A percentile compares a stretch with the other conserved stretches of the same genome.
phyloP scores from a whole-genome alignment of 2,329 filamentous ascomycete genomes.

The Xylaria digitata region DNA sequence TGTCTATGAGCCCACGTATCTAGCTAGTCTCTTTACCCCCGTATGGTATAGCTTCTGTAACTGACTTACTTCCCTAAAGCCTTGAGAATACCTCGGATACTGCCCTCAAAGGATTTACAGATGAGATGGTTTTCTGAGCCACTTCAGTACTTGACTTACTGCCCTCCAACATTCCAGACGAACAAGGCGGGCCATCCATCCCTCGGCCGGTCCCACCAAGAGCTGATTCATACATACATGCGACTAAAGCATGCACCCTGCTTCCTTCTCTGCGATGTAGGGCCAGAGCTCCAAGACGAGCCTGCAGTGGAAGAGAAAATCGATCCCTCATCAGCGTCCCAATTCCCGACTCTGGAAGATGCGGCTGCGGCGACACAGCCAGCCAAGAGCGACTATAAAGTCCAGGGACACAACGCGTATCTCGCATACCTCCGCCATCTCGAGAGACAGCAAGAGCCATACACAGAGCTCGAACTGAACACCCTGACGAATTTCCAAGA shows the following conservation, averaged over 20 bases:
- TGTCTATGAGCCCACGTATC: not conserved
- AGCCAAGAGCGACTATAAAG: slow-evolving; percentile 58
- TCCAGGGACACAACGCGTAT: slow-evolving; percentile 57
- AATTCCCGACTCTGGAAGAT: slow-evolving; percentile 78
- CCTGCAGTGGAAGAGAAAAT: slow-evolving; percentile 49
- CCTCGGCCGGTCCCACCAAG: slow-evolving; percentile 71
- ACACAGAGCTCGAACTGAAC: slow-evolving; percentile 61
- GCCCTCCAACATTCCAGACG: slow-evolving; percentile 64
- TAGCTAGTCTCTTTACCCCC: not conserved
- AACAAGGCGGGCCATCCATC: slow-evolving; percentile 72
- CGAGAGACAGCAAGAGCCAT: slow-evolving; percentile 80
- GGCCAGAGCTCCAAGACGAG: slow-evolving; percentile 57
- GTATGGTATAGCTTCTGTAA: not conserved
- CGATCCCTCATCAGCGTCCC: slow-evolving; percentile 56
- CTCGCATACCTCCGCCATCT: slow-evolving; percentile 86
- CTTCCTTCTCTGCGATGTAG: slow-evolving; percentile 72
- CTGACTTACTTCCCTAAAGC: slow-evolving; percentile 53
- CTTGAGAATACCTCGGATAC: slow-evolving; percentile 66
- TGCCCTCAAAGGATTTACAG: slow-evolving; percentile 71
- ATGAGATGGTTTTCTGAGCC: slow-evolving; percentile 77
- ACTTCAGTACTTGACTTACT: slow-evolving; percentile 69
- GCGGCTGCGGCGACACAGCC: slow-evolving; percentile 58
- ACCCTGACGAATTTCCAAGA: slow-evolving; percentile 78
- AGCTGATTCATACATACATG: slow-evolving; percentile 71
- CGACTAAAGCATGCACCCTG: slow-evolving; percentile 71